Percentiles rank a stretch among this genome's conserved stretches.
Conservation (phyloP, 768 basidiomycete species). For the Auriscalpium orientale region DNA sequence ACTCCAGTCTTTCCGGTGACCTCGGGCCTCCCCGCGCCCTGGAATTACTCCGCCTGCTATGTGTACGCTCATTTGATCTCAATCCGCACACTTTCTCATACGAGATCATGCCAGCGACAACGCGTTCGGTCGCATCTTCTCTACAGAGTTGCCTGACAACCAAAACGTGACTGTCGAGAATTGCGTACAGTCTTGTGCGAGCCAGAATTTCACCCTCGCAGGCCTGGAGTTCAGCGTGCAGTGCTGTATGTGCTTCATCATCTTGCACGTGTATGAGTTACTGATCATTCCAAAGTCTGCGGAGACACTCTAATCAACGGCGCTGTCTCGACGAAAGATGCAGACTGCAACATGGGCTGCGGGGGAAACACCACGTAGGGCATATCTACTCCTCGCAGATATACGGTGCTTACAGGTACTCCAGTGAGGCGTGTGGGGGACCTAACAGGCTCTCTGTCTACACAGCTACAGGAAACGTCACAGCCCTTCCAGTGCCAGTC, state of each 20-base stretch:
- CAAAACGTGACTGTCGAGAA: slow-evolving; percentile 45
- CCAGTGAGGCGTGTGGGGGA: slow-evolving; percentile 65
- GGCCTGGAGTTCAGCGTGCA: slow-evolving; percentile 57
- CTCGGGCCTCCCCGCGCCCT: background rate
- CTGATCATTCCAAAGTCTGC: slow-evolving; percentile 42
- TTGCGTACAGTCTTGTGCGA: slow-evolving; percentile 54
- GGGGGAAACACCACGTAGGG: slow-evolving; percentile 58
- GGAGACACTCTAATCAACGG: slow-evolving; percentile 58
- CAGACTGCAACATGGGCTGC: slow-evolving; percentile 68
- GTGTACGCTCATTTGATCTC: slow-evolving; percentile 29
- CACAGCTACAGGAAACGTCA: slow-evolving; percentile 41
- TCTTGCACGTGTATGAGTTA: background rate
- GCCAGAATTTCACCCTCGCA: slow-evolving; percentile 54
- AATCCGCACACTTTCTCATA: background rate
- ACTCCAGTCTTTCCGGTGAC: slow-evolving; percentile 9
- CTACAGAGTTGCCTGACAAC: slow-evolving; percentile 31
- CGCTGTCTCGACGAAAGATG: slow-evolving; percentile 40
- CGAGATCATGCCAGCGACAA: slow-evolving; percentile 36
- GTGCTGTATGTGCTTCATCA: slow-evolving; percentile 34
- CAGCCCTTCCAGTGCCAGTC: slow-evolving; percentile 50
- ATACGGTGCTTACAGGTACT: too few species aligned
- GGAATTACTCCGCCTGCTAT: slow-evolving; percentile 33
- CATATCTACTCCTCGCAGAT: too few species aligned
- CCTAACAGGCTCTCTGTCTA: slow-evolving; percentile 69
- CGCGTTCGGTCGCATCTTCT: slow-evolving; percentile 55